phyloP scores from a whole-genome alignment of 495 filamentous ascomycete species.

The Penicillium riverlandense region DNA sequence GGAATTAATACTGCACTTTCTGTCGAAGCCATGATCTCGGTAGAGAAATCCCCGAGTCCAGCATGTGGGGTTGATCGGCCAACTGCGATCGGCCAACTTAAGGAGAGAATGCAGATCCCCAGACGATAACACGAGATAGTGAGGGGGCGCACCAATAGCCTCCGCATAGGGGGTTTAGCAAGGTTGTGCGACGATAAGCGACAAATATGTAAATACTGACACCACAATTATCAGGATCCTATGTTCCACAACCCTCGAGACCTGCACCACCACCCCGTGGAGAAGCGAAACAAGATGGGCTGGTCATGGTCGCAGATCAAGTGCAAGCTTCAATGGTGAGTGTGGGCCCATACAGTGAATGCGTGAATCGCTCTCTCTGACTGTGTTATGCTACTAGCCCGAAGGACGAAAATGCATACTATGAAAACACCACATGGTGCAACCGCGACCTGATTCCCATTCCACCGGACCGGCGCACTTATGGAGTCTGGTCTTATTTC shows the following conservation, averaged over 20 bases:
- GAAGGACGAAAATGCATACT: conserved; percentile 1
- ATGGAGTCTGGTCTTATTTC: conserved; percentile 3
- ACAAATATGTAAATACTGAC: too few relatives aligned
- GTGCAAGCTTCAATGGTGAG: conserved; percentile 2
- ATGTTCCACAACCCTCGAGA: not conserved
- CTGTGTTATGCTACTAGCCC: not conserved
- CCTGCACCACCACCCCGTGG: not conserved
- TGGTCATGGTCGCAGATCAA: conserved; percentile 1
- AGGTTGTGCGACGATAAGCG: too few relatives aligned
- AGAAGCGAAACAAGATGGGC: not conserved
- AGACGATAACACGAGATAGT: not conserved
- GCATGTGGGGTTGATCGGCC: conserved; percentile 1
- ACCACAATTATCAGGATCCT: too few relatives aligned
- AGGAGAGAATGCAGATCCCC: not conserved
- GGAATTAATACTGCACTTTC: too few relatives aligned
- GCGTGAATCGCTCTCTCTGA: not conserved
- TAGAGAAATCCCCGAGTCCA: too few relatives aligned
- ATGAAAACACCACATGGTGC: conserved; percentile 3
- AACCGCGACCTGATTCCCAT: conserved; percentile 3
- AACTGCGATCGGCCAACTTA: conserved; percentile 4
- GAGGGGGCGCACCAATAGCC: not conserved
- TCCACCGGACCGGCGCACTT: not conserved
- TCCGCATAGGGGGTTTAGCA: not conserved
- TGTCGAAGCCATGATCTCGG: too few relatives aligned
- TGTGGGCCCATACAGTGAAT: not conserved